Evolutionary conservation across 1,284 basidiomycete genomes (phyloP), one percentile per base, ranked within the genome.

Genomic region (Ceratobasidium sp.): DNA sequence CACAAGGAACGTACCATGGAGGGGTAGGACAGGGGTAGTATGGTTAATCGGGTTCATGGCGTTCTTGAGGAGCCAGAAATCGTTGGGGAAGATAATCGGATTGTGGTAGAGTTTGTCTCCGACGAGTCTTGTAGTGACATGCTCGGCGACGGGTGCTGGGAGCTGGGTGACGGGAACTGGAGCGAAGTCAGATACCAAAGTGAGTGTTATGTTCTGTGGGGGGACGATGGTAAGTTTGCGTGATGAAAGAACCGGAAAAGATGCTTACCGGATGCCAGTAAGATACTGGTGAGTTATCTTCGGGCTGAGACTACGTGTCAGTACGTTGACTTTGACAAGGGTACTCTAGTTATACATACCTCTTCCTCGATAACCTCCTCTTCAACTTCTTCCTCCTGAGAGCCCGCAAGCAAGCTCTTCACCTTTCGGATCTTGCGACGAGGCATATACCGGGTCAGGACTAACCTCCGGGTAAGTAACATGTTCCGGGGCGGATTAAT

Each of bases 31-130:
- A 11, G 89, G 84, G 1, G 92, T 93, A 0, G 93, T 94, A 33
- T 85, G 83, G 82, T 97, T 96, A 80, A 97, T 88, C 79, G 94
- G 91, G 75, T 89, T 82, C 79, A 94, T 89, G 15, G 31, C 45
- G 36, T 48, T 17, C 50, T 59, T 53, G 47, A 96, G 87, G 77
- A 91, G 86, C 96, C 96, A 99, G 83, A 99, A 99, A 81, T 98
- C 96, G 81, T 99, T 99, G 7, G 95, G 90, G 83, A 94, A 99
- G 56, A 98, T 81, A 76, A 96, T 91, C 0, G 97, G 97, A 79
- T 90, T 92, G 86, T 97, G 96, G 79, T 86, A 90, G 8, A 87
- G 89, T 78, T 86, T 87, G 7, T 85, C 86, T 14, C 89, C 91
- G 31, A 88, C 89, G 45, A 86, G 82, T 77, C 93, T 91, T 45